Evolutionary conservation across 768 basidiomycete species (phyloP).

Genomic region (Agaricus sinodeliciosus): DNA sequence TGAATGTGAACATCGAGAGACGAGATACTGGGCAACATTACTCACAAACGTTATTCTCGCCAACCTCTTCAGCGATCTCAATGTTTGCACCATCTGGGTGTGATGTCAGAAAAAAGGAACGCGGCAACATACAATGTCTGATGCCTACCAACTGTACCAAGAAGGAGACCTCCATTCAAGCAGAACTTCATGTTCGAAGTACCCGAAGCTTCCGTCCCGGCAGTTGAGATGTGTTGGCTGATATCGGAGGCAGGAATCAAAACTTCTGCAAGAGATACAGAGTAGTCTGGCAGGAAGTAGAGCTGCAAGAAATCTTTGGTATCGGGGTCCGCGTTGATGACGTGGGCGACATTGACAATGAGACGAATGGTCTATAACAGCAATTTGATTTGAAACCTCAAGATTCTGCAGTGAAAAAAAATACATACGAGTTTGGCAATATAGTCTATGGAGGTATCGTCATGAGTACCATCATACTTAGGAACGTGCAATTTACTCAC

Average conservation of each 20-base stretch:
- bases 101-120: background rate
- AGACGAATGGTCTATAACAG: slow-evolving; percentile 71
- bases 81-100: slow-evolving; percentile 83
- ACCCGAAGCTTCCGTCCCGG: slow-evolving; percentile 86
- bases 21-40: slow-evolving; percentile 18
- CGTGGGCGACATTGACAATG: slow-evolving; percentile 82
- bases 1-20: slow-evolving; percentile 1
- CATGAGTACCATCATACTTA: slow-evolving; percentile 7
- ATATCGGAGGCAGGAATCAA: slow-evolving; percentile 92
- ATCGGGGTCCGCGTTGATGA: slow-evolving; percentile 82
- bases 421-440: slow-evolving; percentile 74
- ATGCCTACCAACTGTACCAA: slow-evolving; percentile 69
- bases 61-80: slow-evolving; percentile 93
- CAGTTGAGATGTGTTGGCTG: slow-evolving; percentile 95
- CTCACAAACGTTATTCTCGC: slow-evolving; percentile 87
- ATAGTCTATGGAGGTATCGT: slow-evolving; percentile 46
- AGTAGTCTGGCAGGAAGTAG: slow-evolving; percentile 96
- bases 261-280: slow-evolving; percentile 75
- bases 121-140: background rate
- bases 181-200: slow-evolving; percentile 90
- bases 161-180: slow-evolving; percentile 80
- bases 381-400: background rate
- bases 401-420: slow-evolving; percentile 9
- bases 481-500: slow-evolving; percentile 33
- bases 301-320: slow-evolving; percentile 81